Evolutionary conservation across 257 asterid species (phyloP), one percentile per base, ranked within the genome.

Genomic region (Primulina tabacum): DNA sequence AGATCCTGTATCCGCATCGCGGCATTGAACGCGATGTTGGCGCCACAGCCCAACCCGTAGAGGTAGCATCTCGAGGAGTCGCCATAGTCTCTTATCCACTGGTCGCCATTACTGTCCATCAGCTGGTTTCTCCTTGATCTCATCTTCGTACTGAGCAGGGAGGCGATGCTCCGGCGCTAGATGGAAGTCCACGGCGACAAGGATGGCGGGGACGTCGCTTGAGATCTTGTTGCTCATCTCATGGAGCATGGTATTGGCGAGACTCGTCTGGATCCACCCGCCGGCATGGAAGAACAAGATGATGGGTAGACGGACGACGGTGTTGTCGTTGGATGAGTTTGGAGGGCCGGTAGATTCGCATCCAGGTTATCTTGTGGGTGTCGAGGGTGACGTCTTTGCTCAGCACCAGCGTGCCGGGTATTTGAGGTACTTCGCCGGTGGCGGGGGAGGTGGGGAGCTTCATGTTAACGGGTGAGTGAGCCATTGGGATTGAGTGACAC

Each of bases 141-240:
- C 95, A 30, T 94, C 97, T 2, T 91, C 95, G 77, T 91, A 94
- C 69, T 82, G 95, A 0, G 93, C 88, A 1, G 99, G 97, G n/a
- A 91, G 96, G 65, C 87, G 86, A 71, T 60, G 67, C 80, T 91
- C 99, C 2, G 97, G 97, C 0, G 97, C 97, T 18, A 81, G 87
- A 40, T 97, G 90, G 79, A 76, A 91, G 40, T 84, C 89, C 28
- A 89, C 89, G 5, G 90, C 80, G 11, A 91, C 78, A 21, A 91
- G 70, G 4, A 94, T 78, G 60, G 96, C 88, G 12, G 91, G 82
- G 17, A 86, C 72, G 35, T 85, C 95, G 29, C 77, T 69, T 37
- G 87, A 69, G 70, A 84, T 30, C 21, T 75, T 71, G 82, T 86
- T 87, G 73, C 75, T 70, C 64, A 10, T 38, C 67, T 94, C 96